phyloP scores from a whole-genome alignment of 371 early-diverging fungal species.

The Phascolomyces articulosus region DNA sequence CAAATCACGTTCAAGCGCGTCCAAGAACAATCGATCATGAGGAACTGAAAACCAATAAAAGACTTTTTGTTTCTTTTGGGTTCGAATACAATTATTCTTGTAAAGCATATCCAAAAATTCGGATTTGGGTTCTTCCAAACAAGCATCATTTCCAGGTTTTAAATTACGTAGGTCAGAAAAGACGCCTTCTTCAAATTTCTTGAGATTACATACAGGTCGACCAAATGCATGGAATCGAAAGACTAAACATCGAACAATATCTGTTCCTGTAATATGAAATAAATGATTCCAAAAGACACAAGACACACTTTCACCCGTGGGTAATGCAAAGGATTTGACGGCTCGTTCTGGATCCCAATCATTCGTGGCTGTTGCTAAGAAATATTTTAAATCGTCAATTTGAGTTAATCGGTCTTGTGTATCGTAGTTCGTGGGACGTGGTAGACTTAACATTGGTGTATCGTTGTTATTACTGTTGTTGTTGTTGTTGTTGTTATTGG shows the following conservation, averaged over 20 bases:
- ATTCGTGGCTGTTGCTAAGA: constrained; percentile 62
- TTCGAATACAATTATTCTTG: constrained; percentile 98
- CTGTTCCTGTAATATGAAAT: constrained; percentile 97
- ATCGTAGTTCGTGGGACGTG: constrained; percentile 32
- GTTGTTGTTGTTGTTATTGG: constrained; percentile 5
- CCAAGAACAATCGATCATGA: constrained; percentile 95
- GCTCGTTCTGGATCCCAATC: constrained; percentile 54
- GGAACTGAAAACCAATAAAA: constrained; percentile 99
- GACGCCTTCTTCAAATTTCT: constrained; percentile 99
- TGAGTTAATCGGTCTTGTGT: constrained; percentile 31
- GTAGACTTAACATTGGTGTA: constrained; percentile 3
- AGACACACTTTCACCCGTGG: constrained; percentile 86
- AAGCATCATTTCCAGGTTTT: constrained; percentile 97
- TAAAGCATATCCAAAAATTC: constrained; percentile 98
- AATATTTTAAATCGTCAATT: constrained; percentile 58
- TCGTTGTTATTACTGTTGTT: constrained; percentile 8
- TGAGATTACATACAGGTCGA: constrained; percentile 88
- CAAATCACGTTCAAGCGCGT: constrained; percentile 98
- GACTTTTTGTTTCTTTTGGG: constrained; percentile 99
- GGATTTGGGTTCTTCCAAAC: constrained; percentile 96
- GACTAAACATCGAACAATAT: constrained; percentile 95
- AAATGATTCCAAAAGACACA: constrained; percentile 93
- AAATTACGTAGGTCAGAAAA: constrained; percentile 97
- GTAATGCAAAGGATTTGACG: constrained; percentile 72
- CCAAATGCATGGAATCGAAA: constrained; percentile 94